These are phyloP conservation scores for Cordyceps fumosorosea DNA, from an alignment of 2,329 filamentous ascomycete species.

Conservation along the genomic window DNA sequence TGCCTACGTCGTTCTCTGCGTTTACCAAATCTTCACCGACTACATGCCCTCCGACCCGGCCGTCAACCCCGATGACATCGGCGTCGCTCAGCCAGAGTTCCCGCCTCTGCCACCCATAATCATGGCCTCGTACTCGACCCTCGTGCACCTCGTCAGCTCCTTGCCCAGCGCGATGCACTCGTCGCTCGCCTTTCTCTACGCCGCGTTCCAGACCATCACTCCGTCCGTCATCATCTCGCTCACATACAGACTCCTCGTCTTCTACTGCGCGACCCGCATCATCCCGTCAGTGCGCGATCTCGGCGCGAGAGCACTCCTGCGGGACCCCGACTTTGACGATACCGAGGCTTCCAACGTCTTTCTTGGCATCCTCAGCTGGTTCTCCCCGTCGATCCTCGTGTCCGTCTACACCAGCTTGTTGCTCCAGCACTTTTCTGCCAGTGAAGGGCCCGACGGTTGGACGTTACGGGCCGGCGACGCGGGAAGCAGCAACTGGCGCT, in stretches of 20 bases:
- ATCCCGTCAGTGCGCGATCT: constrained; percentile 88
- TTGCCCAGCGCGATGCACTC: constrained; percentile 80
- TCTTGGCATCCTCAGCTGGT: constrained; percentile 82
- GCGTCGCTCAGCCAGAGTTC: constrained; percentile 68
- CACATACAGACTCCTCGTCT: constrained; percentile 86
- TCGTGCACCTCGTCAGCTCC: constrained; percentile 75
- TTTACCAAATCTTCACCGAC: constrained; percentile 99
- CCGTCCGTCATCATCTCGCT: constrained; percentile 94
- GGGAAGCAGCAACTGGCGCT: constrained; percentile 83
- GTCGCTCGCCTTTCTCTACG: constrained; percentile 77
- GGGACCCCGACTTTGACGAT: constrained; percentile 81
- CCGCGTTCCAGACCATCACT: constrained; percentile 91
- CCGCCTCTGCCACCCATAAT: constrained; percentile 95
- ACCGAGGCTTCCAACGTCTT: constrained; percentile 74
- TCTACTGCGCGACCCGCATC: constrained; percentile 92
- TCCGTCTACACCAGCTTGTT: constrained; percentile 93
- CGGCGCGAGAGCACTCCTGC: constrained; percentile 73
- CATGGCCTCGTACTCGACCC: constrained; percentile 94
- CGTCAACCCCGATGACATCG: constrained; percentile 43
- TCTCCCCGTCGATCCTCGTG: constrained; percentile 89
- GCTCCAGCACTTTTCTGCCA: constrained; percentile 88
- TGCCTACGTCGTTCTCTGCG: constrained; percentile 94
- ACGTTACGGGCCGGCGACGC: constrained; percentile 71
- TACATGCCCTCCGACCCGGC: constrained; percentile 75
- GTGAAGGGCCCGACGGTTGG: constrained; percentile 68